Percentiles rank a stretch among this genome's conserved stretches.
phyloP scores from a whole-genome alignment of 139 green algal species.

The Micromonas commoda region DNA sequence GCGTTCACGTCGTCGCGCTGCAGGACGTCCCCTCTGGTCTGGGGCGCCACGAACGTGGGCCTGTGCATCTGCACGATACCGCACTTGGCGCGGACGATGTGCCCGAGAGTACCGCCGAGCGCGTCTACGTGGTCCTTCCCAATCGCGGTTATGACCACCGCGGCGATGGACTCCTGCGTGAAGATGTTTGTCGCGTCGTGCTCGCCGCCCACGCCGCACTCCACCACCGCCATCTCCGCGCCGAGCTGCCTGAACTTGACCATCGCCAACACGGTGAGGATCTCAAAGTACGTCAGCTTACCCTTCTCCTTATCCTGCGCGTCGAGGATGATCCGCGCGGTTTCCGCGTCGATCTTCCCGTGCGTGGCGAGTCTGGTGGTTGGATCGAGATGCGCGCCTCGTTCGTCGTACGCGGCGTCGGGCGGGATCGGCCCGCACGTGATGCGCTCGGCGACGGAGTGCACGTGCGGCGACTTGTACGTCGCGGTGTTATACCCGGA shows the following conservation, averaged over 20 bases:
- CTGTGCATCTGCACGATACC: neutral
- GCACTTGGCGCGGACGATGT: neutral
- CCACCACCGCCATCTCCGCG: slow-evolving; percentile 24
- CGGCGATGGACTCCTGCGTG: neutral
- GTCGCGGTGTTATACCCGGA: slow-evolving; percentile 1
- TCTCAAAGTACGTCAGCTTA: slow-evolving; percentile 26
- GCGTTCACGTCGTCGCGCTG: neutral
- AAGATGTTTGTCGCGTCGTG: slow-evolving; percentile 34
- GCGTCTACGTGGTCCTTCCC: slow-evolving; percentile 14
- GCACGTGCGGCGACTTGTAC: slow-evolving; percentile 24
- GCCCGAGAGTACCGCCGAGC: slow-evolving; percentile 4
- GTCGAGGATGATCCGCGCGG: neutral
- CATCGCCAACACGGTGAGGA: slow-evolving; percentile 22
- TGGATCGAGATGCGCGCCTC: neutral
- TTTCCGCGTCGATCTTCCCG: neutral
- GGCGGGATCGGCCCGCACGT: neutral
- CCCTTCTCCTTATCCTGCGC: neutral
- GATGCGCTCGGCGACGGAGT: slow-evolving; percentile 9
- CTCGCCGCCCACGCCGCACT: slow-evolving; percentile 22
- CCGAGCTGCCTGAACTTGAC: slow-evolving; percentile 12
- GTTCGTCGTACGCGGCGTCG: too few species aligned
- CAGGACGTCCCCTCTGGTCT: neutral
- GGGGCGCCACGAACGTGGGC: neutral
- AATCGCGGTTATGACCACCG: neutral
- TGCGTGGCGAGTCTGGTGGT: neutral